phyloP scores from a whole-genome alignment of 1,284 basidiomycete genomes.

The Volvariella volvacea region DNA sequence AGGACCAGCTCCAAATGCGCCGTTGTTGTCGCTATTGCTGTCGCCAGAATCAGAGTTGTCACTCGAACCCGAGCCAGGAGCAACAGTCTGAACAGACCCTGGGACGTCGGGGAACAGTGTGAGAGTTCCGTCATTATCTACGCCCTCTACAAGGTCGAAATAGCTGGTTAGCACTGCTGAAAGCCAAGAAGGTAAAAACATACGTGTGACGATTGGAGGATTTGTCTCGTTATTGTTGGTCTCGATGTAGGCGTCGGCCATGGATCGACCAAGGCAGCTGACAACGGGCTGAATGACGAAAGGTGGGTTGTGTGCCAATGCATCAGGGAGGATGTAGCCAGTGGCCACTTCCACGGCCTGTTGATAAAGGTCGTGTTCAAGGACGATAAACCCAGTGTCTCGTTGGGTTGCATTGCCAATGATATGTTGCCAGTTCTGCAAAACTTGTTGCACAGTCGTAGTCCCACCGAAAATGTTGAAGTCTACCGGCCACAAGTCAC shows the following conservation, averaged over 20 bases:
- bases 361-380: constrained; percentile 71
- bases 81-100: too few relatives aligned
- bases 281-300: constrained; percentile 65
- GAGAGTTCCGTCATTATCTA: too few relatives aligned
- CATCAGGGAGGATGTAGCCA: constrained; percentile 66
- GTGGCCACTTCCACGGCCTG: constrained; percentile 65
- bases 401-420: constrained; percentile 43
- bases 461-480: constrained; percentile 69
- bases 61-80: too few relatives aligned
- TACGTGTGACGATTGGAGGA: constrained; percentile 26
- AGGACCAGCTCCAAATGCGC: too few relatives aligned
- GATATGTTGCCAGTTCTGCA: constrained; percentile 61
- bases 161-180: background rate
- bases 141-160: too few relatives aligned
- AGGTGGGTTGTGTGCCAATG: constrained; percentile 48
- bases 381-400: constrained; percentile 60
- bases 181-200: background rate
- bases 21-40: too few relatives aligned
- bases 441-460: constrained; percentile 49
- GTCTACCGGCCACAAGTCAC: too few relatives aligned
- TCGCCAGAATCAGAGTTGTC: too few relatives aligned
- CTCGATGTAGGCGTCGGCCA: constrained; percentile 61
- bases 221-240: constrained; percentile 58
- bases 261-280: constrained; percentile 53
- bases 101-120: too few relatives aligned